Base-by-base conservation (phyloP, 495 filamentous ascomycete species). In the Apiosordaria backusii region DNA sequence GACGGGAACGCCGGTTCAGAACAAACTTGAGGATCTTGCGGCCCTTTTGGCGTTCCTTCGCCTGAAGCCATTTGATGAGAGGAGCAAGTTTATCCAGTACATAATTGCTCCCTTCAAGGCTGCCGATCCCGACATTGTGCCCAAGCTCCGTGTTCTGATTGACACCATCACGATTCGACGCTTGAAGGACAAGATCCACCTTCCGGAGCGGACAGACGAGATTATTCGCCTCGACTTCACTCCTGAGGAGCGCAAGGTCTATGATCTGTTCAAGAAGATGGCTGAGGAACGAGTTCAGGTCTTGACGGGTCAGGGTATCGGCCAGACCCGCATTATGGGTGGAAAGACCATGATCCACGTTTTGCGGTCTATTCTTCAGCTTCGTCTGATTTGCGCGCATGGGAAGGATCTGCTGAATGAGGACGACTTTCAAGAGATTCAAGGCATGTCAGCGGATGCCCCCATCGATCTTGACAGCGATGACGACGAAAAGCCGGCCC, bases 141-240 rank as follows among this genome's bases (percentile, higher is more conserved):
- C 90, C 16, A 95, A 92, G 72, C 82, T 99, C 45, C 91, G 93
- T 18, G 83, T 97, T n/a, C 84, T 99, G 21, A 92, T 99, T 18
- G 91, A 97, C 71, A 94, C 90, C 50, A 89, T 99, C 64, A 97
- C 95, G 0, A 79, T 99, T 22, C 88, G 95, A n/a, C 90, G 95
- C 24, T 80, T 93, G 55, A 99, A 99, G 77, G 92, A 97, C 74
- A 90, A 87, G 73, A 93, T 97, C 63, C 82, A 94, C 70, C 82
- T 97, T 4, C 93, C 93, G 2, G 78, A 83, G 22, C 87, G 93
- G 1, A 80, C 81, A 2, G 94, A 97, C 68, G 77, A 89, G 60
- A 84, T 92, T 10, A 80, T 93, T 21, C 78, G 77, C 80, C 70
- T 95, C 76, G 62, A 87, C 75, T 78, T 88, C 64, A 80, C 76